Percentiles rank a stretch among this genome's conserved stretches.
phyloP scores from a whole-genome alignment of 2,329 filamentous ascomycete species.

The Aspergillus amoenus region DNA sequence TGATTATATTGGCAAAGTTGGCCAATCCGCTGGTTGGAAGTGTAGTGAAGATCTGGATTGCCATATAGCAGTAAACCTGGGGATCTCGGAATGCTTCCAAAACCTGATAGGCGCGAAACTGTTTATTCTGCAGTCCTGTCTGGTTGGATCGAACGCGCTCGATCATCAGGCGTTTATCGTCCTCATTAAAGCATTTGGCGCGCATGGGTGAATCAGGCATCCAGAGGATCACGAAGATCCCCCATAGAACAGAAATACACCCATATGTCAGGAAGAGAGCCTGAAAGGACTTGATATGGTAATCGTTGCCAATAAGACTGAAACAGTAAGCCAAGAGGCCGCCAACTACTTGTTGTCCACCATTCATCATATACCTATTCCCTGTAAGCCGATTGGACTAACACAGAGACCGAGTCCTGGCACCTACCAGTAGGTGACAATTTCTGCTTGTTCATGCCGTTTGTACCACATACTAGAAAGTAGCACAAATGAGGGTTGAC shows the following conservation, averaged over 20 bases:
- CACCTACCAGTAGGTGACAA: conserved; percentile 65
- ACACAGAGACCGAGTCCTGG: neutral
- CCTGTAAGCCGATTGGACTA: too few species aligned
- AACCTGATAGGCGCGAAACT: conserved; percentile 55
- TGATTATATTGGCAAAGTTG: conserved; percentile 73
- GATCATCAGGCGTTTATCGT: conserved; percentile 64
- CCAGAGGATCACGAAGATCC: conserved; percentile 61
- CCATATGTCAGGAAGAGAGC: conserved; percentile 68
- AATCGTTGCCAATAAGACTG: conserved; percentile 51
- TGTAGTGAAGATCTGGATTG: conserved; percentile 69
- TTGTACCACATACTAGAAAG: conserved; percentile 71
- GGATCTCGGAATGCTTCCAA: conserved; percentile 63
- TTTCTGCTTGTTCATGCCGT: conserved; percentile 64
- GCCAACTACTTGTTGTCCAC: conserved; percentile 69
- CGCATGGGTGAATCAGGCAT: conserved; percentile 71
- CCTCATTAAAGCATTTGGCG: conserved; percentile 66
- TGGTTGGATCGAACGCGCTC: conserved; percentile 62
- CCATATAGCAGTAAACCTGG: conserved; percentile 64
- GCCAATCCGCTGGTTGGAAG: conserved; percentile 71
- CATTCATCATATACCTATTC: conserved; percentile 70
- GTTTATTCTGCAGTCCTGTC: conserved; percentile 60
- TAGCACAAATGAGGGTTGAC: conserved; percentile 67
- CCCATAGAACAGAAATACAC: conserved; percentile 61
- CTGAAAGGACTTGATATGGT: conserved; percentile 63
- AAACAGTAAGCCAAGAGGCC: conserved; percentile 63